A percentile compares a stretch with the other conserved stretches of the same genome.
Evolutionary conservation across 345 rosid genomes (phyloP).

Genomic region (Eucalyptus brandiana): DNA sequence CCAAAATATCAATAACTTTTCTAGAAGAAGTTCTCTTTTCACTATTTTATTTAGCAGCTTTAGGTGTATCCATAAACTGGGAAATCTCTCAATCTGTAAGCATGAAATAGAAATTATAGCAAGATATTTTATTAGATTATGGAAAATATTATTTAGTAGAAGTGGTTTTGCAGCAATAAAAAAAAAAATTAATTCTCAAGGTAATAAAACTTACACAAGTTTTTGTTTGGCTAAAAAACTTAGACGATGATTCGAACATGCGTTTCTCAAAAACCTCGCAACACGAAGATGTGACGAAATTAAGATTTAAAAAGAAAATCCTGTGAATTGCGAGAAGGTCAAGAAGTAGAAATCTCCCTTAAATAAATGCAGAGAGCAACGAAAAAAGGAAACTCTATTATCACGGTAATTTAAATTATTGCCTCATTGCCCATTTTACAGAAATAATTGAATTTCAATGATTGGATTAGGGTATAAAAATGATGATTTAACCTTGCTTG

Average conservation of each 20-base stretch:
- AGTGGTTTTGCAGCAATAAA: not conserved
- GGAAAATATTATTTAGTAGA: not conserved
- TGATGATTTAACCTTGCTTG: not conserved
- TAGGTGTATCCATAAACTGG: not conserved
- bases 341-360: not conserved
- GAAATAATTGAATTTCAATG: not conserved
- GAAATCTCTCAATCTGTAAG: not conserved
- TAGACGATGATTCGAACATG: not conserved
- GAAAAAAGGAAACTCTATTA: not conserved
- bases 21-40: not conserved
- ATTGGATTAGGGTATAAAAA: not conserved
- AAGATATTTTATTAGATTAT: not conserved
- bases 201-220: too few species aligned
- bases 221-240: not conserved
- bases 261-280: not conserved
- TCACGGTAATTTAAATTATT: not conserved
- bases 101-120: not conserved
- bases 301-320: not conserved
- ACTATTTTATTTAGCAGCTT: not conserved
- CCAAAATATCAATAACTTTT: not conserved
- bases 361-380: not conserved
- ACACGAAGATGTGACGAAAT: not conserved
- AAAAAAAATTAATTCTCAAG: too few species aligned
- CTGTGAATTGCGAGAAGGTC: not conserved
- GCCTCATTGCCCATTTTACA: not conserved